A percentile compares a stretch with the other conserved stretches of the same genome.
Evolutionary conservation across 495 filamentous ascomycete genomes (phyloP).

Genomic region (Neurospora sp.): DNA sequence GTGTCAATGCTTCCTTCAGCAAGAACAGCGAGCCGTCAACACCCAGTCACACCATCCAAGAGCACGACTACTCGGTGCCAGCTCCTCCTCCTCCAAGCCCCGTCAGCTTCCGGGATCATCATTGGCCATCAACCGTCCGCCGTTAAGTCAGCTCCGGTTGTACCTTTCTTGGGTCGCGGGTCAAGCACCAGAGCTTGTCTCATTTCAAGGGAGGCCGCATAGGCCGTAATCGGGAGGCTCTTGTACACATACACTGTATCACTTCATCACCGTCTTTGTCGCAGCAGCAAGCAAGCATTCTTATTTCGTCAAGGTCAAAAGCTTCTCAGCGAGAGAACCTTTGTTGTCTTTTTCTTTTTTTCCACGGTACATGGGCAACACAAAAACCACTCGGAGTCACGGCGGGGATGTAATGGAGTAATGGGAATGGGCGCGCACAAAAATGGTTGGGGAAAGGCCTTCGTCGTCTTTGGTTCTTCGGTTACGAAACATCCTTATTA

Average conservation of each 20-base stretch:
- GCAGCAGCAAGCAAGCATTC: neutral
- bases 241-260: neutral
- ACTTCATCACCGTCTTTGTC: neutral
- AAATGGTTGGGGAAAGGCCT: neutral
- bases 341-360: neutral
- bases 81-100: constrained; percentile 41
- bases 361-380: neutral
- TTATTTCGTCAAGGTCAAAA: neutral
- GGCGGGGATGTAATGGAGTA: neutral
- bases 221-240: neutral
- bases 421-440: neutral
- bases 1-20: constrained; percentile 35
- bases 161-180: neutral
- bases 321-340: neutral
- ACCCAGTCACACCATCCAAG: constrained; percentile 34
- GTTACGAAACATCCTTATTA: neutral
- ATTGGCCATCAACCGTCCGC: constrained; percentile 25
- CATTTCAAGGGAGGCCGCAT: neutral
- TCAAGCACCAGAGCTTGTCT: neutral
- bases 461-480: neutral
- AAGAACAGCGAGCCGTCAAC: constrained; percentile 25
- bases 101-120: constrained; percentile 36
- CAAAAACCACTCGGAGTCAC: neutral
- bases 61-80: constrained; percentile 40
- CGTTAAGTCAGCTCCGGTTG: constrained; percentile 10